A percentile compares a stretch with the other conserved stretches of the same genome.
These are phyloP conservation scores for Rhizopus arrhizus DNA, from an alignment of 371 early-diverging fungal species.

Conservation along the genomic window DNA sequence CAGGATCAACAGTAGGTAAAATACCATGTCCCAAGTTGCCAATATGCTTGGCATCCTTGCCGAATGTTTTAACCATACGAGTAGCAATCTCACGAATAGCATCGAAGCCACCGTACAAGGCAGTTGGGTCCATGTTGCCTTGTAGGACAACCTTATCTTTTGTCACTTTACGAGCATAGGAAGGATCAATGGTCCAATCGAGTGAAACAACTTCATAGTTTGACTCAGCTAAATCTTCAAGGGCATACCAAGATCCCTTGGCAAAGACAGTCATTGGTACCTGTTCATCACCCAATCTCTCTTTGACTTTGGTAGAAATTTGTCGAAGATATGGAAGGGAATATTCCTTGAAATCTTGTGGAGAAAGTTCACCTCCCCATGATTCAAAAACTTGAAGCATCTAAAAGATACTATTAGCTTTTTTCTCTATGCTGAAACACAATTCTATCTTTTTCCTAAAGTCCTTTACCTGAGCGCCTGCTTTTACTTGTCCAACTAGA, in stretches of 20 bases:
- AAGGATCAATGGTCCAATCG: constrained; percentile 90
- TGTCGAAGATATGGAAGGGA: constrained; percentile 86
- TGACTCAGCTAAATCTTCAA: constrained; percentile 69
- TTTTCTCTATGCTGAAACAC: neutral
- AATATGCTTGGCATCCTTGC: constrained; percentile 73
- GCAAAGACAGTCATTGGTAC: constrained; percentile 94
- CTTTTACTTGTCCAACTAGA: constrained; percentile 90
- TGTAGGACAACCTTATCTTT: constrained; percentile 79
- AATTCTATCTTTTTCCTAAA: neutral
- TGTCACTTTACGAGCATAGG: constrained; percentile 61
- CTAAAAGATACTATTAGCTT: constrained; percentile 33
- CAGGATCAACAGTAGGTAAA: constrained; percentile 76
- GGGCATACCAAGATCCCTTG: constrained; percentile 87
- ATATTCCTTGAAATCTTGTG: constrained; percentile 78
- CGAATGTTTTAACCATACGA: constrained; percentile 86
- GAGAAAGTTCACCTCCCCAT: constrained; percentile 92
- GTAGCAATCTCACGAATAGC: constrained; percentile 73
- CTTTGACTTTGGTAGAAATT: constrained; percentile 78
- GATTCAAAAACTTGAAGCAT: constrained; percentile 97
- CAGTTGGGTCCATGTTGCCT: constrained; percentile 94
- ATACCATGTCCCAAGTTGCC: constrained; percentile 98
- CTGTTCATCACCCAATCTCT: constrained; percentile 41
- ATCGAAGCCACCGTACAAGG: constrained; percentile 78
- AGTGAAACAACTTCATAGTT: constrained; percentile 86
- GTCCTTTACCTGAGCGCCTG: constrained; percentile 90